These are phyloP conservation scores for Filobasidium wieringae DNA, from an alignment of 768 basidiomycete species.

Conservation along the genomic window DNA sequence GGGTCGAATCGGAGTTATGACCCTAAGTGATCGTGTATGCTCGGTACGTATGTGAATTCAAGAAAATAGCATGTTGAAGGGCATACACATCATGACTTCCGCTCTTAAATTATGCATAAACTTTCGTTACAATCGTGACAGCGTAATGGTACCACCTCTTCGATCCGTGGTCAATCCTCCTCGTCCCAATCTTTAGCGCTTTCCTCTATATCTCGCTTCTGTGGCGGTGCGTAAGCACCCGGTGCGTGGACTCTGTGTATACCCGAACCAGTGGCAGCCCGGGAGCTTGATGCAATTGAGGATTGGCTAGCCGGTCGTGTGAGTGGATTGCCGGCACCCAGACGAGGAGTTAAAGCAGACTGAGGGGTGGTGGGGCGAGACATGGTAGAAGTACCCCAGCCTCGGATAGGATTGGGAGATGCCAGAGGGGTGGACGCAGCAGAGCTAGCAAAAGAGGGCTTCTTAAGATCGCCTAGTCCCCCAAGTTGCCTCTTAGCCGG, in stretches of 20 bases:
- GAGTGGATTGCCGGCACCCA: background rate
- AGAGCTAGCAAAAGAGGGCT: background rate
- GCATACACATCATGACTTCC: too few relatives aligned
- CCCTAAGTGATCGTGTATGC: too few relatives aligned
- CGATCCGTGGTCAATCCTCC: background rate
- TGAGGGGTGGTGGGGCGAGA: background rate
- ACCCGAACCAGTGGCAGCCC: background rate
- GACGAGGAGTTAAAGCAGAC: background rate
- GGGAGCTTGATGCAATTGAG: too few relatives aligned
- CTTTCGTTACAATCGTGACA: too few relatives aligned
- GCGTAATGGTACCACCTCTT: background rate
- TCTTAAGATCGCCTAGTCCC: slow-evolving; percentile 12
- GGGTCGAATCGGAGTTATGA: too few relatives aligned
- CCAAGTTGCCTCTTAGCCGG: slow-evolving; percentile 16
- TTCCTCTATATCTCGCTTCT: background rate
- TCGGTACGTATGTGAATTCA: too few relatives aligned
- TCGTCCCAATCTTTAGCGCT: background rate
- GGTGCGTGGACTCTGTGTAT: background rate
- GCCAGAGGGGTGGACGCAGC: background rate
- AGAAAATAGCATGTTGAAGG: too few relatives aligned
- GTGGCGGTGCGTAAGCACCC: background rate
- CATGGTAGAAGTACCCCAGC: background rate
- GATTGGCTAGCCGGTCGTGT: background rate
- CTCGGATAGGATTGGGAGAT: background rate
- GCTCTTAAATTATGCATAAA: too few relatives aligned